phyloP scores from a whole-genome alignment of 2,329 filamentous ascomycete species.

The Zymoseptoria passerinii region DNA sequence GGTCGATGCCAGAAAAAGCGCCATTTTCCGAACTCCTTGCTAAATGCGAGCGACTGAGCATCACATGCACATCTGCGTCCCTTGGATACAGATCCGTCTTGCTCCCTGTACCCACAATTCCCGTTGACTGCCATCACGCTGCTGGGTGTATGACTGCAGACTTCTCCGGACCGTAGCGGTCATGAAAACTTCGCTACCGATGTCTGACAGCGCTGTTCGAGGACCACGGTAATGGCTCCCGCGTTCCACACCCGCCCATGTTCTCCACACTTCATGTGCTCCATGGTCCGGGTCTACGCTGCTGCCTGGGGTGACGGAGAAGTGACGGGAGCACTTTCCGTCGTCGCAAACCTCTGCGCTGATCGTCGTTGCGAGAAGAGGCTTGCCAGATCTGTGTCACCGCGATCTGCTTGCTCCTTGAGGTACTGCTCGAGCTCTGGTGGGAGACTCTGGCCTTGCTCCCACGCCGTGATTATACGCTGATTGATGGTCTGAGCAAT shows the following conservation, averaged over 20 bases:
- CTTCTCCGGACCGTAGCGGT: not conserved
- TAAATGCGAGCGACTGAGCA: slow-evolving; percentile 4
- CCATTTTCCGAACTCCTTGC: slow-evolving; percentile 4
- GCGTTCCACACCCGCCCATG: not conserved
- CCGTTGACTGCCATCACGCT: not conserved
- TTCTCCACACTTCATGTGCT: not conserved
- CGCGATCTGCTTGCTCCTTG: slow-evolving; percentile 29
- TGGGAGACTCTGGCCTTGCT: slow-evolving; percentile 25
- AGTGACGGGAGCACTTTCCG: slow-evolving; percentile 13
- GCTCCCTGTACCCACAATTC: not conserved
- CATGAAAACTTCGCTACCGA: not conserved
- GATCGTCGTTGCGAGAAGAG: slow-evolving; percentile 11
- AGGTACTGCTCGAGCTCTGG: slow-evolving; percentile 30
- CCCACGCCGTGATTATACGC: slow-evolving; percentile 25
- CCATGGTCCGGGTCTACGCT: slow-evolving; percentile 6
- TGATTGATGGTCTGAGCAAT: slow-evolving; percentile 21
- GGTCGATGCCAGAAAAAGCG: not conserved
- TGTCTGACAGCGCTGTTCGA: not conserved
- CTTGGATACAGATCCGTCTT: not conserved
- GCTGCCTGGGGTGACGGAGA: slow-evolving; percentile 16
- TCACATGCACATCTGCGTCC: not conserved
- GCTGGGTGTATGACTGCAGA: not conserved
- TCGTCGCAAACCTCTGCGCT: slow-evolving; percentile 9
- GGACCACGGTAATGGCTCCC: not conserved
- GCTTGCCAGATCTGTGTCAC: slow-evolving; percentile 14